Evolutionary conservation across 2,329 filamentous ascomycete species (phyloP).

Genomic region (Pyrenochaeta sp.): DNA sequence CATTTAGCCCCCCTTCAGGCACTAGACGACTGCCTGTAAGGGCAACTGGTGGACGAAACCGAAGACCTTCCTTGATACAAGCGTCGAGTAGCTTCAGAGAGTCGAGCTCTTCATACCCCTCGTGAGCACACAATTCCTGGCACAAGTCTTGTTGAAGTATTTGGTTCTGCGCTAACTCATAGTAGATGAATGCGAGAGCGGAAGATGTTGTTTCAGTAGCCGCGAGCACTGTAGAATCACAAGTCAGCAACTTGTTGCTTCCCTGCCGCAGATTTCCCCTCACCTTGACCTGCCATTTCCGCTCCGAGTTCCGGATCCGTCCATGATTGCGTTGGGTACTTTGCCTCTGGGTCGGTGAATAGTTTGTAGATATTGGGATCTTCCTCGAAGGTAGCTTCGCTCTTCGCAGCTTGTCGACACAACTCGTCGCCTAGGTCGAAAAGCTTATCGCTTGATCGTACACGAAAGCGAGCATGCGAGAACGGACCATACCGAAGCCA

Average conservation of each 20-base stretch:
- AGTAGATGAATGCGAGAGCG: slow-evolving; percentile 28
- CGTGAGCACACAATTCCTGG: slow-evolving; percentile 16
- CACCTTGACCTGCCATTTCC: slow-evolving; percentile 26
- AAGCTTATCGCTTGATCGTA: slow-evolving; percentile 27
- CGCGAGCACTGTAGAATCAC: no score
- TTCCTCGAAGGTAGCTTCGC: slow-evolving; percentile 4
- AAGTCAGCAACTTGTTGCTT: no score
- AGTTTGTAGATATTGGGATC: slow-evolving; percentile 22
- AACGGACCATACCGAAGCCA: slow-evolving; percentile 27
- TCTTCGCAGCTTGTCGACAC: slow-evolving; percentile 16
- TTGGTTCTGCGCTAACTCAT: slow-evolving; percentile 25
- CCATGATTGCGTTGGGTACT: slow-evolving; percentile 29
- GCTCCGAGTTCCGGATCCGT: slow-evolving; percentile 21
- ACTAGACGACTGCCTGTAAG: slow-evolving; percentile 27
- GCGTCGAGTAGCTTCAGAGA: slow-evolving; percentile 22
- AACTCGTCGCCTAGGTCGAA: slow-evolving; percentile 23
- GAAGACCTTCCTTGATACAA: slow-evolving; percentile 29
- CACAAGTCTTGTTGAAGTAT: slow-evolving; percentile 19
- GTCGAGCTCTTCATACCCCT: slow-evolving; percentile 28
- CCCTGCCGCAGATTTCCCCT: no score
- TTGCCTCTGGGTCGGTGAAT: slow-evolving; percentile 20
- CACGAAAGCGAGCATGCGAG: slow-evolving; percentile 19
- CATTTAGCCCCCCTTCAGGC: slow-evolving; percentile 19
- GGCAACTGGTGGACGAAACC: slow-evolving; percentile 27
- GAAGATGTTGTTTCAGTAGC: slow-evolving; percentile 29